Conservation (phyloP, 345 rosid genomes). For the Salix brachista region DNA sequence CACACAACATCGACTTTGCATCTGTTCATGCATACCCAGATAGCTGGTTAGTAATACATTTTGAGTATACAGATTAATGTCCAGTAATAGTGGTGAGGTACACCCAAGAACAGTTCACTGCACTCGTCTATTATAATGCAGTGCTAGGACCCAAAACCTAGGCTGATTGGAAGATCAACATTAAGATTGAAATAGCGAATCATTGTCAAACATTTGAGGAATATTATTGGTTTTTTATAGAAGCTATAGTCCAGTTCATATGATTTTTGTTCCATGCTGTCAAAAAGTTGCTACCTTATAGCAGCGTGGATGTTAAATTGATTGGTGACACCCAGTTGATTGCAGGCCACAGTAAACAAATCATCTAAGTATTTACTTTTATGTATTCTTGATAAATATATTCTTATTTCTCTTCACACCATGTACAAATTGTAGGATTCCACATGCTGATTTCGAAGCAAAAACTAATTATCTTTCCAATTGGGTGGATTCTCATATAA, state of each 20-base stretch:
- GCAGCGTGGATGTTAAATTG: background rate
- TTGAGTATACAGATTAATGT: background rate
- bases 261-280: background rate
- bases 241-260: background rate
- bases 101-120: background rate
- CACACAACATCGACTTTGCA: conserved; percentile 43
- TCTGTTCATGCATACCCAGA: conserved; percentile 53
- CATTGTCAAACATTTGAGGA: background rate
- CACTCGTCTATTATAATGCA: background rate
- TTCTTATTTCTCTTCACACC: background rate
- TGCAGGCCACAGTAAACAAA: background rate
- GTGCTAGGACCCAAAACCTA: background rate
- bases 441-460: conserved; percentile 25
- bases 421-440: conserved; percentile 24
- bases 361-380: background rate
- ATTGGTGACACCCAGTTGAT: background rate
- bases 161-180: background rate
- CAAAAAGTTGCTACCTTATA: background rate
- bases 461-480: conserved; percentile 30
- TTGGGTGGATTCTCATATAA: conserved; percentile 40
- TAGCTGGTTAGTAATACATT: conserved; percentile 38
- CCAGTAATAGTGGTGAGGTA: background rate
- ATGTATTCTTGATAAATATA: background rate
- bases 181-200: background rate
- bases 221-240: background rate